Conservation (phyloP, 1,139 yeast genomes). For the Yamadazyma friedrichii region DNA sequence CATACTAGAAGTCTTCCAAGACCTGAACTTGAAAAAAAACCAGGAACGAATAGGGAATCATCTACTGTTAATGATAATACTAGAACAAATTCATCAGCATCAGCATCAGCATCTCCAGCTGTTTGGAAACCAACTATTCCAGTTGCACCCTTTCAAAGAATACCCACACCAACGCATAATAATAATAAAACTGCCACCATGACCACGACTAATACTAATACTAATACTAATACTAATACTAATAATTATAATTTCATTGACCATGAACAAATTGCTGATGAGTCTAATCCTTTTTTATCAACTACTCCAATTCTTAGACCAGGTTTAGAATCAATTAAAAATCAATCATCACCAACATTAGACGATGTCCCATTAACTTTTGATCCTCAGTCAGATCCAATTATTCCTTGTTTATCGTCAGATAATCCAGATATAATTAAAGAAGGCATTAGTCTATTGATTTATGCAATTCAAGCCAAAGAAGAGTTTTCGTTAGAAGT, state of each 20-base stretch:
- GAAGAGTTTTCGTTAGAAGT: conserved; percentile 33
- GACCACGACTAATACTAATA: neutral
- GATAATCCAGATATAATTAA: conserved; percentile 16
- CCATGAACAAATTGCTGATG: neutral
- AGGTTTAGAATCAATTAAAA: neutral
- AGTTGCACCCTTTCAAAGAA: neutral
- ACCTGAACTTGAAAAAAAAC: neutral
- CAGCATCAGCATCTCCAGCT: neutral
- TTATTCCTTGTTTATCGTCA: conserved; percentile 35
- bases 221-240: neutral
- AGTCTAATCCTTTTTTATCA: neutral
- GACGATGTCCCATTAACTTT: conserved; percentile 11
- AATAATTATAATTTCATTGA: too few relatives aligned
- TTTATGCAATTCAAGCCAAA: conserved; percentile 38
- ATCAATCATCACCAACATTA: conserved; percentile 1
- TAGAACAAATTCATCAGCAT: too few relatives aligned
- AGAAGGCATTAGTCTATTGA: conserved; percentile 39
- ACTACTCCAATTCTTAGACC: neutral
- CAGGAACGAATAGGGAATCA: neutral
- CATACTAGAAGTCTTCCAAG: neutral
- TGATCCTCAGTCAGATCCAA: conserved; percentile 34
- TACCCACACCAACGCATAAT: neutral
- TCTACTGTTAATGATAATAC: too few relatives aligned
- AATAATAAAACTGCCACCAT: neutral
- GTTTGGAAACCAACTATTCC: neutral